Evolutionary conservation across 495 filamentous ascomycete genomes (phyloP), one percentile per base, ranked within the genome.

Genomic region (Stereocaulon alpinum): DNA sequence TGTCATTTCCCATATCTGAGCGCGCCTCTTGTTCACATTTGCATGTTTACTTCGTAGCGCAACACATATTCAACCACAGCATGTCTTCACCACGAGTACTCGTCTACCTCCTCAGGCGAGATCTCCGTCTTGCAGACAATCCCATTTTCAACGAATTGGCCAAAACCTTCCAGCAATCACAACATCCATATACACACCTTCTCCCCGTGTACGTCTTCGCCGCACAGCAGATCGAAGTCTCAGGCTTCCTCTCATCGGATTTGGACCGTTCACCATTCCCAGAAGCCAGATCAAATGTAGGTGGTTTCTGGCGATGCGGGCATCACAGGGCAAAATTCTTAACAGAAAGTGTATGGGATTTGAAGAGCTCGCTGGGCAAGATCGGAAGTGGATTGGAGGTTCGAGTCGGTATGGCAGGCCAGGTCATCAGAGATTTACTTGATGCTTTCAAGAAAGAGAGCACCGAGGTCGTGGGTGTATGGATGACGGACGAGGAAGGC

Each of bases 71-170:
- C 47, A 18, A 3, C 17, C 22, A 3, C 44, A 55, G n/a, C 6
- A 70, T 69, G 67, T 58, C 66, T n/a, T 59, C 62, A n/a, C 62
- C 72, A 1, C 70, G 72, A 7, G 63, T 82, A 24, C 71, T 87
- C 49, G 71, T 90, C 56, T 84, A 85, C 57, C 64, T 88, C 32
- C 62, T 88, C 34, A 78, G 85, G 24, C 76, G 82, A 51, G 86
- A 89, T 67, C 73, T 90, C 10, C 83, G 86, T 37, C 68, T 85
- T 53, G 71, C 77, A 40, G 86, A 89, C 67, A 88, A 87, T 63
- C 83, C 85, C 2, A 73, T 88, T 14, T 73, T 88, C 15, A 69
- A 82, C 66, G 73, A 78, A 32, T 67, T 86, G 30, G 68, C 71
- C 41, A 75, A 70, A 29, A 58, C 73, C 0, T 63, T 61, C 40